Percentiles rank a stretch among this genome's conserved stretches.
phyloP scores from a whole-genome alignment of 495 filamentous ascomycete genomes.

The Penicillium alfredii region DNA sequence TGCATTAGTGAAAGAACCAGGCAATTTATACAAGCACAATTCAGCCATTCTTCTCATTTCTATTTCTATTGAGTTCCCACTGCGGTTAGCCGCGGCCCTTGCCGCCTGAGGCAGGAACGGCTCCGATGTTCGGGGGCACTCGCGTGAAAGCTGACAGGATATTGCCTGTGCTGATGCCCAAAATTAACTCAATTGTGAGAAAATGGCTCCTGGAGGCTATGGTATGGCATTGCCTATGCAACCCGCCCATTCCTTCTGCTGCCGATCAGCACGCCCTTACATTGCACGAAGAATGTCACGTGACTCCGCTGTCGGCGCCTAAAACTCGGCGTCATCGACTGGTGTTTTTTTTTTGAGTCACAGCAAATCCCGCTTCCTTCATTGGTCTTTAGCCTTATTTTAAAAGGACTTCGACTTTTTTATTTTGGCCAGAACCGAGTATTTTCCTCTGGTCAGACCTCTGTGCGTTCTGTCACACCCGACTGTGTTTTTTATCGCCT shows the following conservation, averaged over 20 bases:
- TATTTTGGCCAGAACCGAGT: constrained; percentile 1
- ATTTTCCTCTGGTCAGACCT: neutral
- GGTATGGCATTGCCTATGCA: too few species aligned
- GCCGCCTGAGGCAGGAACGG: constrained; percentile 4
- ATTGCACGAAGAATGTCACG: constrained; percentile 11
- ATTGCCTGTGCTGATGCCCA: neutral
- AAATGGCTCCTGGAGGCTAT: too few species aligned
- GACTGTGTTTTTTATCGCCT: constrained; percentile 7
- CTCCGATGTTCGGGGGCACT: constrained; percentile 21
- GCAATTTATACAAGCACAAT: too few species aligned
- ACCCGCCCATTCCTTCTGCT: too few species aligned
- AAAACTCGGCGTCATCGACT: constrained; percentile 25
- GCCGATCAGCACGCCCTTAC: neutral
- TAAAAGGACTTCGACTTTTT: constrained; percentile 7
- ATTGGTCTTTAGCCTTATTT: constrained; percentile 14
- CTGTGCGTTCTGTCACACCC: constrained; percentile 2
- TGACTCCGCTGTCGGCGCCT: constrained; percentile 30
- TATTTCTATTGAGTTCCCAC: neutral
- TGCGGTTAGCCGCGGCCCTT: constrained; percentile 19
- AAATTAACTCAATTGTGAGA: too few species aligned
- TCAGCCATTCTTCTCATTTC: too few species aligned
- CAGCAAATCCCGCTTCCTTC: constrained; percentile 16
- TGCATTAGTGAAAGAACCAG: too few species aligned
- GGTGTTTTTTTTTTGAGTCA: constrained; percentile 20
- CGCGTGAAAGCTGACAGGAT: too few species aligned